Percentiles rank a stretch among this genome's conserved stretches.
These are phyloP conservation scores for Echinosophora koreensis DNA, from an alignment of 306 rosid genomes.

Conservation along the genomic window DNA sequence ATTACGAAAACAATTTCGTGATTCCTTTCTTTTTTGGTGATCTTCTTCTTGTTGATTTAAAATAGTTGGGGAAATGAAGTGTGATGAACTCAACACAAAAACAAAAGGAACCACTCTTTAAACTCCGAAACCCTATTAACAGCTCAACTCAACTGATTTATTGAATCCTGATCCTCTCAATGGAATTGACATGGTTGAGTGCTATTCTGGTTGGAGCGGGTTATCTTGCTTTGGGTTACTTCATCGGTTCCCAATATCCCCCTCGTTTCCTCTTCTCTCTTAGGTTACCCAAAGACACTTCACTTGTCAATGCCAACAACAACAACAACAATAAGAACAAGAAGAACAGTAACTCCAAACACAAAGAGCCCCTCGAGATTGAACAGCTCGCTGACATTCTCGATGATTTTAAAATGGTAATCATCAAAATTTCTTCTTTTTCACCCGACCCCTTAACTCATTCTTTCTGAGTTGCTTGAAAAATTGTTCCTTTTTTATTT, in stretches of 20 bases:
- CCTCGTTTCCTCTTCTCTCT: conserved; percentile 53
- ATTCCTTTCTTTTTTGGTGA: no score
- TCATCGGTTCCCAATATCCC: conserved; percentile 72
- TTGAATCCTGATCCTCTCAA: no score
- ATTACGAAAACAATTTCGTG: no score
- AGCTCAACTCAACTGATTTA: no score
- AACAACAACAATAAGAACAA: not conserved
- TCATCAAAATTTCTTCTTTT: not conserved
- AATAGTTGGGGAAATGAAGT: no score
- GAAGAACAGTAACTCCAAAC: conserved; percentile 57
- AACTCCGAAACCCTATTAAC: no score
- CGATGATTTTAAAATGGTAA: conserved; percentile 91
- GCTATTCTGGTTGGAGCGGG: conserved; percentile 86
- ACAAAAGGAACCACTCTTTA: no score
- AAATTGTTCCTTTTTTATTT: conserved; percentile 4
- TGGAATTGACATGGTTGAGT: conserved; percentile 87
- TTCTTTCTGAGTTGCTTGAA: not conserved
- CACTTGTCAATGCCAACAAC: conserved; percentile 29
- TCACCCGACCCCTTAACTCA: conserved; percentile 13
- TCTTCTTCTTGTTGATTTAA: no score
- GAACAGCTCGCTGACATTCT: conserved; percentile 80
- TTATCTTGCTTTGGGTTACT: conserved; percentile 87
- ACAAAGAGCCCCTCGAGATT: conserved; percentile 72
- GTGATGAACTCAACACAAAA: no score
- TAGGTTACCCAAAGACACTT: conserved; percentile 46